Percentiles rank a stretch among this genome's conserved stretches.
Conservation (phyloP, 2,329 filamentous ascomycete species). For the Tolypocladium ophioglossoides region DNA sequence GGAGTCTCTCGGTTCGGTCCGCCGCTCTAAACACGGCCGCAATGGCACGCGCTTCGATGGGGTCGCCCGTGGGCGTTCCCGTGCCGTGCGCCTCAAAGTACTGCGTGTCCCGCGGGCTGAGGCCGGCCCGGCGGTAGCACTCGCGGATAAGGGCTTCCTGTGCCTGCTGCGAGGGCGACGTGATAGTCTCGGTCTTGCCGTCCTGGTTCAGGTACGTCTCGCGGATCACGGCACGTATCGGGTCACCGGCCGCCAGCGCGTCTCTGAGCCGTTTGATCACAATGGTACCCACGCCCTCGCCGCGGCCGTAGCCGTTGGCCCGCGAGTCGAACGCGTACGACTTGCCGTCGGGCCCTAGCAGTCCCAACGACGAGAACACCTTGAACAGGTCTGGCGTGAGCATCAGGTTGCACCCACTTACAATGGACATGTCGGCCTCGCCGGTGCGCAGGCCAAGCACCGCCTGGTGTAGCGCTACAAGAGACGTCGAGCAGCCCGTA, state of each 20-base stretch:
- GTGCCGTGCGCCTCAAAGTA: not conserved
- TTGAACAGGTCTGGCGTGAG: not conserved
- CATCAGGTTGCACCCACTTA: not conserved
- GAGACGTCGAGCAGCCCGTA: too few species aligned
- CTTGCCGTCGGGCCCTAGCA: not conserved
- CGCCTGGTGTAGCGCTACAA: too few species aligned
- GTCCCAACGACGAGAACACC: not conserved
- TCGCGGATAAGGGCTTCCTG: not conserved
- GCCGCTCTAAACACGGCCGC: too few species aligned
- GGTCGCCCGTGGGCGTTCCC: not conserved
- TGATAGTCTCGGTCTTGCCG: not conserved
- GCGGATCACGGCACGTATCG: not conserved
- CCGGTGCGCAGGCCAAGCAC: too few species aligned
- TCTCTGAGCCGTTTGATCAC: not conserved
- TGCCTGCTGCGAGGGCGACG: not conserved
- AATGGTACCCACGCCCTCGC: not conserved
- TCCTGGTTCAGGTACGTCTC: not conserved
- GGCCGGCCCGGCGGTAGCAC: not conserved
- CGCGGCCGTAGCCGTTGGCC: not conserved
- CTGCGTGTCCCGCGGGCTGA: not conserved
- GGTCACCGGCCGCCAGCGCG: not conserved
- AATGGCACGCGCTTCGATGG: not conserved
- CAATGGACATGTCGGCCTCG: not conserved
- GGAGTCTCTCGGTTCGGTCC: too few species aligned
- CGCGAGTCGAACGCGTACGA: conserved; percentile 1